Conservation (phyloP, 2,329 filamentous ascomycete species). For the Magnaporthiopsis incrustans region DNA sequence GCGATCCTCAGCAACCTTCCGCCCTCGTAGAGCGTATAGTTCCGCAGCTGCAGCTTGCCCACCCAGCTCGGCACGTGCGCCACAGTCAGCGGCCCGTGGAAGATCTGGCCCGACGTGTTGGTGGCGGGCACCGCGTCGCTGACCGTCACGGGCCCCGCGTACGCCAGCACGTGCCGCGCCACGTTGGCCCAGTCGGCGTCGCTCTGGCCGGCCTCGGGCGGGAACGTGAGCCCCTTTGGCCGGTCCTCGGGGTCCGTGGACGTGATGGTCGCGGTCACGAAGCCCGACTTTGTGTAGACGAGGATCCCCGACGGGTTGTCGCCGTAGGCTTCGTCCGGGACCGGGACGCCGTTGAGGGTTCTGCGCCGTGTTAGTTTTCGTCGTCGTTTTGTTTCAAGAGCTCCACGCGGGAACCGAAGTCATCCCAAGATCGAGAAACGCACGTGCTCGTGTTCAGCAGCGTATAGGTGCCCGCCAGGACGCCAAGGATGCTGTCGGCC, state of each 20-base stretch:
- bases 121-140: constrained; percentile 16
- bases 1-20: constrained; percentile 6
- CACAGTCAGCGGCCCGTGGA: constrained; percentile 19
- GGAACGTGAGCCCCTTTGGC: constrained; percentile 16
- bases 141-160: constrained; percentile 18
- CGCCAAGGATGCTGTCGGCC: background rate
- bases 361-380: too few relatives aligned
- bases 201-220: constrained; percentile 14
- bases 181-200: constrained; percentile 21
- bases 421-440: background rate
- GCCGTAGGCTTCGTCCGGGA: constrained; percentile 15
- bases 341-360: constrained; percentile 10
- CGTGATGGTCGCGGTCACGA: constrained; percentile 21
- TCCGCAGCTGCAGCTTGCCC: constrained; percentile 13
- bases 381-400: too few relatives aligned
- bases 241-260: constrained; percentile 19
- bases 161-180: constrained; percentile 19
- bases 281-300: constrained; percentile 18
- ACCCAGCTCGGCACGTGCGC: constrained; percentile 20
- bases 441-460: constrained; percentile 7
- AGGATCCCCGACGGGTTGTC: constrained; percentile 17
- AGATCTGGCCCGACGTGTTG: constrained; percentile 15
- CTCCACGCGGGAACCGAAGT: too few relatives aligned
- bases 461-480: constrained; percentile 5
- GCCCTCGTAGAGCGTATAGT: constrained; percentile 15